phyloP scores from a whole-genome alignment of 2,329 filamentous ascomycete genomes.

The Trichoderma endophyticum region DNA sequence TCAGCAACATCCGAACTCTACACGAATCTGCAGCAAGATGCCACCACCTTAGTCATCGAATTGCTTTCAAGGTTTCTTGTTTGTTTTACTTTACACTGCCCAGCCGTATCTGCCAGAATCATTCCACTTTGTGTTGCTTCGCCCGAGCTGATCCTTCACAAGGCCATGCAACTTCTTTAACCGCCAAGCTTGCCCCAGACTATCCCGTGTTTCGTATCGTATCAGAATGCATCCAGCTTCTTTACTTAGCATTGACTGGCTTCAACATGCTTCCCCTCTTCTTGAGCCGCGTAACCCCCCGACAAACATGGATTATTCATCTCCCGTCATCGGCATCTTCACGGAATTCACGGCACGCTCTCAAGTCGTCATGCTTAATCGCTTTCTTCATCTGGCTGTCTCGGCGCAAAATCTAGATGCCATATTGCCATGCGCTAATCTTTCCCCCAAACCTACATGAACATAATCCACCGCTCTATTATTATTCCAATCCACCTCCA shows the following conservation, averaged over 20 bases:
- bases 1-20: neutral
- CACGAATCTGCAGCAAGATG: neutral
- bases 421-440: neutral
- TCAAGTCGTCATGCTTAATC: neutral
- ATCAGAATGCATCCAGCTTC: neutral
- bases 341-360: neutral
- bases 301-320: neutral
- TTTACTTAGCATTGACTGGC: neutral
- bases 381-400: neutral
- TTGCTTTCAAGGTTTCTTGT: neutral
- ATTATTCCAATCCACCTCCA: neutral
- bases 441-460: neutral
- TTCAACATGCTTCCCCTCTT: neutral
- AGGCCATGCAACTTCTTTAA: neutral
- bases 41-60: neutral
- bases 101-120: neutral
- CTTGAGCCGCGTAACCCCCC: slow-evolving; percentile 2
- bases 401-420: neutral
- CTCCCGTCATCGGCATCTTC: neutral
- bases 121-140: neutral
- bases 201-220: neutral
- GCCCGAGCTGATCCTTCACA: neutral
- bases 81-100: neutral
- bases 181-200: neutral
- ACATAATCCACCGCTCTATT: neutral